Conservation (phyloP, 2,329 filamentous ascomycete species). For the Trichoderma brevicompactum region DNA sequence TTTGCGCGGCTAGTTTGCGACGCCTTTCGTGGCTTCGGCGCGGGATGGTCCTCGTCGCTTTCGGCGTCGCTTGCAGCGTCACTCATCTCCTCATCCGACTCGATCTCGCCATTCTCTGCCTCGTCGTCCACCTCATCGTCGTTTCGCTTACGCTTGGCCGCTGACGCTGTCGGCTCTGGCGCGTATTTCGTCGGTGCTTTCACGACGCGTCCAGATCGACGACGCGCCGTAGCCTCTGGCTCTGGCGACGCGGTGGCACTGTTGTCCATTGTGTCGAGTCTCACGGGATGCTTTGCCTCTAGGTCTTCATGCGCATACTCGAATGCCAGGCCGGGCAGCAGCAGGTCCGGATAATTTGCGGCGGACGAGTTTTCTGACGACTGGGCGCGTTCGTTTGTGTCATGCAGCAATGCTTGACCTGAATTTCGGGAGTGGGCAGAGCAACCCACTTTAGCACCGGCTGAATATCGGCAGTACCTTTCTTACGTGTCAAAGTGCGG, state of each 20-base stretch:
- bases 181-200: constrained; percentile 64
- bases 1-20: constrained; percentile 52
- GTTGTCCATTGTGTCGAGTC: constrained; percentile 50
- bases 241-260: constrained; percentile 59
- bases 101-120: constrained; percentile 53
- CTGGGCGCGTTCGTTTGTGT: constrained; percentile 28
- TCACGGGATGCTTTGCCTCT: background rate
- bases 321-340: constrained; percentile 19
- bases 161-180: constrained; percentile 50
- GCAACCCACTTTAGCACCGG: constrained; percentile 23
- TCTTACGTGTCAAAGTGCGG: background rate
- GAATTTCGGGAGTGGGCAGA: constrained; percentile 25
- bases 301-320: constrained; percentile 20
- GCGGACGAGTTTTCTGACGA: constrained; percentile 10
- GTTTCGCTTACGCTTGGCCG: constrained; percentile 63
- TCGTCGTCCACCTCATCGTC: constrained; percentile 54
- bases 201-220: constrained; percentile 71
- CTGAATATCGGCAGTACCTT: constrained; percentile 19
- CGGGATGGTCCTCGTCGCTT: constrained; percentile 49
- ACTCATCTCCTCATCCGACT: constrained; percentile 52
- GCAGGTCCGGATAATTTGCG: constrained; percentile 10
- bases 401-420: constrained; percentile 20
- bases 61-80: constrained; percentile 52
- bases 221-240: constrained; percentile 58
- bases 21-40: constrained; percentile 46